Conservation (phyloP, 306 rosid species). For the Casuarina equisetifolia region DNA sequence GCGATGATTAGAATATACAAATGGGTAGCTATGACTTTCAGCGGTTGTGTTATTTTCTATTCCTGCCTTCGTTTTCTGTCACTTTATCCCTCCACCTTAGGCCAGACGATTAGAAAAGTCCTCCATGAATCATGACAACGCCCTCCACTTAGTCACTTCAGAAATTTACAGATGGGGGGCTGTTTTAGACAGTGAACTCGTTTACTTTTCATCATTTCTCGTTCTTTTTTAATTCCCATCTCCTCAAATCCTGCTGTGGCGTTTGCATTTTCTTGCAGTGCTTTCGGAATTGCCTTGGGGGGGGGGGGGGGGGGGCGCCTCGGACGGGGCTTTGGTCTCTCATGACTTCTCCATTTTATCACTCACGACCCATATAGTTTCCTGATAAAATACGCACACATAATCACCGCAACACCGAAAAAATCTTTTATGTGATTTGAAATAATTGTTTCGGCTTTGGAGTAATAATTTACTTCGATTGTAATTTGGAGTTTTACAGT, state of each 20-base stretch:
- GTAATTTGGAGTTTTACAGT: too few relatives aligned
- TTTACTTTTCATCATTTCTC: background rate
- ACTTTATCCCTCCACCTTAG: constrained; percentile 10
- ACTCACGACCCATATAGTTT: too few relatives aligned
- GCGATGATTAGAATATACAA: background rate
- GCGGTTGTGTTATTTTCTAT: constrained; percentile 7
- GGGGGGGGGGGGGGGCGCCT: too few relatives aligned
- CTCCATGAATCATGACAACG: constrained; percentile 1
- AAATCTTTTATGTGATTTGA: too few relatives aligned
- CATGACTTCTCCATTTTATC: too few relatives aligned
- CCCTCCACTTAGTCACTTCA: background rate
- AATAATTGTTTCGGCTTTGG: too few relatives aligned
- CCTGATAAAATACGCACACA: too few relatives aligned
- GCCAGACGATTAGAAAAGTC: background rate
- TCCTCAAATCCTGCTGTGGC: background rate
- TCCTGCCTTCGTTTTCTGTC: constrained; percentile 26
- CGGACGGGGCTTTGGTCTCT: too few relatives aligned
- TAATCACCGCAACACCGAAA: too few relatives aligned
- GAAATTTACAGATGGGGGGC: too few relatives aligned
- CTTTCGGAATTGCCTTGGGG: background rate
- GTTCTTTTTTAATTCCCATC: background rate
- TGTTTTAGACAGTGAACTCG: background rate
- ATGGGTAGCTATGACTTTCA: background rate
- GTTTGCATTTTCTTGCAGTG: background rate
- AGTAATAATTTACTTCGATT: too few relatives aligned